These are phyloP conservation scores for Ulmus americana DNA, from an alignment of 331 rosid species.

Conservation along the genomic window DNA sequence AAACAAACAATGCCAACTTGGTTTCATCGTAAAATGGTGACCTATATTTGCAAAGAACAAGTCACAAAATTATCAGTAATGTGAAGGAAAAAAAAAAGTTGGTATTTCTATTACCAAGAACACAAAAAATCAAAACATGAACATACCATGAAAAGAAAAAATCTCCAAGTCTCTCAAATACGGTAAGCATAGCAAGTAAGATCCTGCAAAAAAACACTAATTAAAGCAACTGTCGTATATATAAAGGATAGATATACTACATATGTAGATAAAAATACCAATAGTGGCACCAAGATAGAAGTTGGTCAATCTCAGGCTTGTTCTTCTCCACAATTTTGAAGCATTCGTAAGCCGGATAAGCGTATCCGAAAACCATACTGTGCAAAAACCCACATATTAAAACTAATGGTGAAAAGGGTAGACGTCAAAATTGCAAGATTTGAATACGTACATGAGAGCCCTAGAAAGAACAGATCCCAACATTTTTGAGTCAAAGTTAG, in stretches of 20 bases:
- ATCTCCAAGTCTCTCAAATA: conserved; percentile 39
- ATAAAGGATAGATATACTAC: background rate
- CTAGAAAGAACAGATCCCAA: conserved; percentile 42
- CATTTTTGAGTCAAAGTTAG: conserved; percentile 4
- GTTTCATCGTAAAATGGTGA: conserved; percentile 33
- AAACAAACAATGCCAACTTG: conserved; percentile 36
- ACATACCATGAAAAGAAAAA: conserved; percentile 34
- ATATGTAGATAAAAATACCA: conserved; percentile 14
- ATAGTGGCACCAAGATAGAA: conserved; percentile 42
- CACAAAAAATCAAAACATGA: background rate
- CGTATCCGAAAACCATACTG: conserved; percentile 48
- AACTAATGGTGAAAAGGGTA: background rate
- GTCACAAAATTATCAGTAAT: background rate
- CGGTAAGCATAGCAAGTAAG: conserved; percentile 31
- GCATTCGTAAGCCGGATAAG: conserved; percentile 49
- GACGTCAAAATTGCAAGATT: background rate
- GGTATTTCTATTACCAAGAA: background rate
- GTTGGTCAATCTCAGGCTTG: conserved; percentile 26
- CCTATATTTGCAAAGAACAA: conserved; percentile 15
- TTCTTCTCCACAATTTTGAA: conserved; percentile 34
- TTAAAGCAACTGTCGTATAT: background rate
- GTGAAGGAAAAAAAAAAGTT: background rate
- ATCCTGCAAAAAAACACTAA: conserved; percentile 23
- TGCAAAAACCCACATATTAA: background rate
- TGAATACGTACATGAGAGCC: conserved; percentile 29